Evolutionary conservation across 768 basidiomycete genomes (phyloP).

Genomic region (Favolaschia claudopus): DNA sequence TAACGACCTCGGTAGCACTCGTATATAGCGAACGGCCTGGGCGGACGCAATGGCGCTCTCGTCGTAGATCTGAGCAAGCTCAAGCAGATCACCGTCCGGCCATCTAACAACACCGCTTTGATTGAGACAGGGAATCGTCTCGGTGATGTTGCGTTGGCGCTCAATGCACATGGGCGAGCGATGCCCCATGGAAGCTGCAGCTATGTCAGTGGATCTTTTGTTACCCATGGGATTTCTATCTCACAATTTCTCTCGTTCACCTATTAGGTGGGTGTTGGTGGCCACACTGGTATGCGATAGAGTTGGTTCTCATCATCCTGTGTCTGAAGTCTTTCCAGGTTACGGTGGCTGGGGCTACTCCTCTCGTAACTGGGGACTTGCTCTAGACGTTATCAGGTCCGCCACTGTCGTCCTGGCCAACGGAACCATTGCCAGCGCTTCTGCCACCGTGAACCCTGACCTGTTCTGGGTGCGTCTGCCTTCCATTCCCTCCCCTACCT

Average conservation of each 20-base stretch:
- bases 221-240: no score
- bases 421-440: slow-evolving; percentile 48
- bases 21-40: slow-evolving; percentile 56
- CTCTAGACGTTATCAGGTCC: slow-evolving; percentile 51
- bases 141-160: slow-evolving; percentile 49
- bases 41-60: slow-evolving; percentile 49
- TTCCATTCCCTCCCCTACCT: background rate
- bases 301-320: no score
- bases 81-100: slow-evolving; percentile 44
- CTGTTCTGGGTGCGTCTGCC: slow-evolving; percentile 56
- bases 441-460: slow-evolving; percentile 45
- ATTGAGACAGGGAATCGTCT: slow-evolving; percentile 53
- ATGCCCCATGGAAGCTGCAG: slow-evolving; percentile 62
- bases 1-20: slow-evolving; percentile 47
- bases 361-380: slow-evolving; percentile 57
- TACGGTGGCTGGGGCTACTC: slow-evolving; percentile 59
- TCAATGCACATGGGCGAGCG: slow-evolving; percentile 48
- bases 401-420: slow-evolving; percentile 51
- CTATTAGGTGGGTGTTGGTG: slow-evolving; percentile 61
- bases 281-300: slow-evolving; percentile 48
- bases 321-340: background rate
- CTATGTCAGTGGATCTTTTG: no score
- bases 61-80: slow-evolving; percentile 55
- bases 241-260: no score
- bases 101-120: slow-evolving; percentile 39